Conservation (phyloP, 2,329 filamentous ascomycete species). For the Ilyonectria mors-panacis region DNA sequence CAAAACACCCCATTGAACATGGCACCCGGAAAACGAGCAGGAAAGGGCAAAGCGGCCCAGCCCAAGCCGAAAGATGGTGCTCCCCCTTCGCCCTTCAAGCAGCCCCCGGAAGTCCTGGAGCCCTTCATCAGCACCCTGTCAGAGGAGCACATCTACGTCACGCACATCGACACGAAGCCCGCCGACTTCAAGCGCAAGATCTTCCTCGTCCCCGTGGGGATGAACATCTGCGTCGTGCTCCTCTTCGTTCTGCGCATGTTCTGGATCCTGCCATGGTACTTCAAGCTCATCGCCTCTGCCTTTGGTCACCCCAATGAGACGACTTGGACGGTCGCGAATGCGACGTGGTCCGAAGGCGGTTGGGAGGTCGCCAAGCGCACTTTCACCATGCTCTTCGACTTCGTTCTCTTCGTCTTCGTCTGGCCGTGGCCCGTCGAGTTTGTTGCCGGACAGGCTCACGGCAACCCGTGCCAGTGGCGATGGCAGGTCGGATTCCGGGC, state of each 20-base stretch:
- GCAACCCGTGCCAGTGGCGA: constrained; percentile 81
- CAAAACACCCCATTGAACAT: constrained; percentile 36
- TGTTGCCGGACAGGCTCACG: constrained; percentile 70
- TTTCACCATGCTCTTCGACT: constrained; percentile 80
- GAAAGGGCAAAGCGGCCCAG: constrained; percentile 50
- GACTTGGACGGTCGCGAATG: constrained; percentile 72
- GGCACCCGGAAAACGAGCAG: constrained; percentile 54
- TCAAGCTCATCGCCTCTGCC: constrained; percentile 73
- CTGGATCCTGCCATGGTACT: constrained; percentile 81
- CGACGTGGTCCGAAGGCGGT: constrained; percentile 70
- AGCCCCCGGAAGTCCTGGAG: constrained; percentile 72
- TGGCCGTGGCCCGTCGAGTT: constrained; percentile 84
- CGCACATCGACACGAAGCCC: constrained; percentile 83
- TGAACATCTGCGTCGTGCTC: constrained; percentile 79
- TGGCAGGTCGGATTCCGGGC: constrained; percentile 81
- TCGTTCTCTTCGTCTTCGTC: constrained; percentile 76
- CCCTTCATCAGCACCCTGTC: constrained; percentile 78
- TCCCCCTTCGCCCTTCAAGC: constrained; percentile 77
- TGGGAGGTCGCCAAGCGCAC: constrained; percentile 73
- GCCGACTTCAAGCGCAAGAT: constrained; percentile 83
- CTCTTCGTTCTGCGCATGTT: constrained; percentile 79
- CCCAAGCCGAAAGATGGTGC: constrained; percentile 48
- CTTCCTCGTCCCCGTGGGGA: constrained; percentile 82
- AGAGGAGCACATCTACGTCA: constrained; percentile 82
- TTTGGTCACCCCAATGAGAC: constrained; percentile 77